These are phyloP conservation scores for Botrytis sinoallii DNA, from an alignment of 2,329 filamentous ascomycete genomes.

Conservation along the genomic window DNA sequence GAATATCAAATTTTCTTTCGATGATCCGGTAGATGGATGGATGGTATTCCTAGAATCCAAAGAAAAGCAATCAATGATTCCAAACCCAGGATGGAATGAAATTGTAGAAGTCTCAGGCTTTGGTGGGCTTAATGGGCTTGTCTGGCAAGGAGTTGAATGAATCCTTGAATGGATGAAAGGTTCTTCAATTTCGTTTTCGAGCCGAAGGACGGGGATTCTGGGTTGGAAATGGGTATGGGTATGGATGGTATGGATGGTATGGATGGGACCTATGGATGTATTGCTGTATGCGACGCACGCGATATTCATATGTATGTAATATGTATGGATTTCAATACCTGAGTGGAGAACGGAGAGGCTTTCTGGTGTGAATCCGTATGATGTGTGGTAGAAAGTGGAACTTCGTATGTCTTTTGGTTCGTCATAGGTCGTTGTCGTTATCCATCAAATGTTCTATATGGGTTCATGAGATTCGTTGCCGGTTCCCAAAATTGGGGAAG, in stretches of 20 bases:
- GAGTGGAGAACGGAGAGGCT: conserved; percentile 13
- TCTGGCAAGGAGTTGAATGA: neutral
- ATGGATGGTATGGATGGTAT: neutral
- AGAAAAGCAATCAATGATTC: conserved; percentile 9
- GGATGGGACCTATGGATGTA: neutral
- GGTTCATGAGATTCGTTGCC: neutral
- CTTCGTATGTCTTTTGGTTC: neutral
- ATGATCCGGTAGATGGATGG: neutral
- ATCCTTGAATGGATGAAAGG: neutral
- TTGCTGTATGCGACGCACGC: neutral
- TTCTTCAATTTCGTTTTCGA: conserved; percentile 12
- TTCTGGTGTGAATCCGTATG: neutral
- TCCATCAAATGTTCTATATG: neutral
- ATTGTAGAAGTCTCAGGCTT: neutral
- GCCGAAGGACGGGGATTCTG: conserved; percentile 7
- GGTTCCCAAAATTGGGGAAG: neutral
- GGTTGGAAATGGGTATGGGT: neutral
- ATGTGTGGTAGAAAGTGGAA: conserved; percentile 1
- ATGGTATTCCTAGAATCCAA: neutral
- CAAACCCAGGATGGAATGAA: neutral
- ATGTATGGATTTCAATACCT: neutral
- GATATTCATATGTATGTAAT: neutral
- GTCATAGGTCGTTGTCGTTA: conserved; percentile 13
- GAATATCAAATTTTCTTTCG: neutral
- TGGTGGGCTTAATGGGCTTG: neutral